A percentile compares a stretch with the other conserved stretches of the same genome.
phyloP scores from a whole-genome alignment of 2,329 filamentous ascomycete genomes.

The Gaeumannomyces tritici region DNA sequence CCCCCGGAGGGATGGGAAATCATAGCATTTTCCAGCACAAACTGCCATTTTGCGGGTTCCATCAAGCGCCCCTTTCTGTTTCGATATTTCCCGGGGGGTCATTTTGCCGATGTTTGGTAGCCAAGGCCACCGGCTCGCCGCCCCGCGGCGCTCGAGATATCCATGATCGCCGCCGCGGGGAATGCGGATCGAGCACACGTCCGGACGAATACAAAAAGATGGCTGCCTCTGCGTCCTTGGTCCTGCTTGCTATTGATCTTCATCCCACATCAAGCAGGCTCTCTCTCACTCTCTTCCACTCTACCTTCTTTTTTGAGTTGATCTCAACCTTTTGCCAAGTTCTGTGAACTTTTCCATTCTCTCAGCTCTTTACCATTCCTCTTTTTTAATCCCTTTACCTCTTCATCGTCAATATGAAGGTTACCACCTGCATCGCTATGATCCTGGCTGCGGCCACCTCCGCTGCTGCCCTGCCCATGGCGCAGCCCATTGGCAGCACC shows the following conservation, averaged over 20 bases:
- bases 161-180: background rate
- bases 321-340: conserved; percentile 4
- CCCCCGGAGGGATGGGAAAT: background rate
- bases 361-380: background rate
- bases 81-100: background rate
- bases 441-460: conserved; percentile 4
- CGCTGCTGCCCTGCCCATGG: background rate
- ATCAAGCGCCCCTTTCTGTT: background rate
- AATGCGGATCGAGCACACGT: background rate
- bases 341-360: conserved; percentile 3
- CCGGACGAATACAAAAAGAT: background rate
- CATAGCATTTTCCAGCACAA: background rate
- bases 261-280: background rate
- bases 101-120: background rate
- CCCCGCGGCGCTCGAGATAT: background rate
- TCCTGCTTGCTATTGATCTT: background rate
- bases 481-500: background rate
- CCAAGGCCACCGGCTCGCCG: background rate
- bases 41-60: background rate
- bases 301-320: conserved; percentile 2
- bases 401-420: background rate
- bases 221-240: background rate
- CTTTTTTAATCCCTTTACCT: background rate
- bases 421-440: background rate
- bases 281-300: background rate